Percentiles rank a stretch among this genome's conserved stretches.
These are phyloP conservation scores for Pseudozyma sp. DNA, from an alignment of 1,284 basidiomycete genomes.

Conservation along the genomic window DNA sequence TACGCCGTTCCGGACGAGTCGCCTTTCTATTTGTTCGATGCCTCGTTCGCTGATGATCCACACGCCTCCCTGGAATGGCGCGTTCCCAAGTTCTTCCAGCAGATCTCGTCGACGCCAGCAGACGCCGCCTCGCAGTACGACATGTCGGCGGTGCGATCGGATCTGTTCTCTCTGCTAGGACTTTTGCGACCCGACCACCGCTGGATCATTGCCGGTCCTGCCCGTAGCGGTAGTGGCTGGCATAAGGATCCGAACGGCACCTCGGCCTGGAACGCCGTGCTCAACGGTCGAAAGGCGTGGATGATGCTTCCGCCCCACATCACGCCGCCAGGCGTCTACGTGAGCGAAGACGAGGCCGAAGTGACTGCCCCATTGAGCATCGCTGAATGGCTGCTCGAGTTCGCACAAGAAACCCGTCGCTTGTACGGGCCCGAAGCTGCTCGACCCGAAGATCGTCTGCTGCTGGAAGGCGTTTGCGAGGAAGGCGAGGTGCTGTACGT, in stretches of 20 bases:
- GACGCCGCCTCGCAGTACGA: constrained; percentile 30
- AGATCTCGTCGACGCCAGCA: constrained; percentile 30
- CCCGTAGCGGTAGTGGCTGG: constrained; percentile 60
- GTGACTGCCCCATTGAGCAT: constrained; percentile 69
- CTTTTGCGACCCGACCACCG: constrained; percentile 58
- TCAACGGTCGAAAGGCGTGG: constrained; percentile 69
- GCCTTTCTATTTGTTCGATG: constrained; percentile 65
- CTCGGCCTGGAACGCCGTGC: constrained; percentile 71
- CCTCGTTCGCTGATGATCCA: constrained; percentile 52
- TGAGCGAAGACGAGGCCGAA: constrained; percentile 68
- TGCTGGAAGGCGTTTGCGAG: constrained; percentile 70
- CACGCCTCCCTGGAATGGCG: constrained; percentile 53
- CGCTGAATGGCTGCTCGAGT: constrained; percentile 70
- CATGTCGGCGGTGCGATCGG: constrained; percentile 46
- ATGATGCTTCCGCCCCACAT: constrained; percentile 70
- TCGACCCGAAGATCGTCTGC: constrained; percentile 41
- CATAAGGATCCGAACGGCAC: constrained; percentile 70
- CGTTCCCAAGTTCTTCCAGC: constrained; percentile 55
- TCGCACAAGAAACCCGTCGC: constrained; percentile 66
- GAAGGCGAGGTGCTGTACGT: constrained; percentile 69
- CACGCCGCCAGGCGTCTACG: constrained; percentile 70
- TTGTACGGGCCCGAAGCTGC: constrained; percentile 63
- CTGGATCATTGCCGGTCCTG: constrained; percentile 64
- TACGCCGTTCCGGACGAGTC: constrained; percentile 62
- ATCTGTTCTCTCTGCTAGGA: constrained; percentile 61